Evolutionary conservation across 1,139 yeast species (phyloP), one percentile per base, ranked within the genome.

Genomic region (Candida smagusa): DNA sequence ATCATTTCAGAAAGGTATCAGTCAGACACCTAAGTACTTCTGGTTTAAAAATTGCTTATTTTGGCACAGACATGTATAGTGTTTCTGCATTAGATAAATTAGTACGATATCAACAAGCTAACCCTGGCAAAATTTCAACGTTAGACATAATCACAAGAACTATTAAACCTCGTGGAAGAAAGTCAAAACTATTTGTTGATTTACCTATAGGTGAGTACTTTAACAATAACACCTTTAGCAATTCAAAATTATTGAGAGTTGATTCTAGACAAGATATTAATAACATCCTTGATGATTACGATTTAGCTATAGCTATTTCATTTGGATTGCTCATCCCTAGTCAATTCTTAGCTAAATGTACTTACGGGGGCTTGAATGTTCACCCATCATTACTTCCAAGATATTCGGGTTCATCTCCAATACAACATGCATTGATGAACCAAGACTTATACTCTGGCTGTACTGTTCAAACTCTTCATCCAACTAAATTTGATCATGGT

Each of bases 341-440:
- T 0, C 43, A 58, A 3, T 79, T 88, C 45, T 58, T 92, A 3
- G 37, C 53, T 0, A 32, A 54, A 0, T 62, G 83, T 30, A 58
- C 61, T 7, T 78, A 61, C 52, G 90, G 92, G 0, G 95, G 97
- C 0, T 54, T 92, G 19, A 92, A 92, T 54, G 90, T 92, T 0
- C 99, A 92, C 56, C 99, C 99, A 0, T 88, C 97, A 0, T 59
- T 90, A 12, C 68, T 92, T 9, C 98, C 98, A 0, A 65, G 63
- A 36, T 81, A 86, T 52, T 75, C 90, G 1, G 99, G 99, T 0
- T 81, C 97, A 0, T 84, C 97, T 2, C 99, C 99, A 0, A 63
- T 94, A 6, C 97, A 92, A 47, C 74, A 79, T 44, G 82, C 96
- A 0, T 59, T 94, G 19, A 59, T 89, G 51, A 78, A 84, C 45